A percentile compares a stretch with the other conserved stretches of the same genome.
Conservation (phyloP, 148 eudicot species). For the Rhododendron kiyosumense region DNA sequence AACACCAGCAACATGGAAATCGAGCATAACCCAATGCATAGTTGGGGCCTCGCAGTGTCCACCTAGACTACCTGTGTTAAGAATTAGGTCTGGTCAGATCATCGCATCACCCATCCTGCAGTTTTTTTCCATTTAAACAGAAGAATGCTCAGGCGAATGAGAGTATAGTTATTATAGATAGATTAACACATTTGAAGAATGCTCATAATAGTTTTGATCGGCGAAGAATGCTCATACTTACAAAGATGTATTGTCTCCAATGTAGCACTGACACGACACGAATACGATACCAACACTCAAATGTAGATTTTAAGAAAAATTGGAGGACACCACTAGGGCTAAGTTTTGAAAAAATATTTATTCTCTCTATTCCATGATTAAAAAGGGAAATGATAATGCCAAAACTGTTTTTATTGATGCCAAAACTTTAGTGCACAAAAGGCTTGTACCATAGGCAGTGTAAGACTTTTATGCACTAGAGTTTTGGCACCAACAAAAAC, state of each 20-base stretch:
- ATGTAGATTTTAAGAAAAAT: no score
- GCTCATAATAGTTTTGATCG: background rate
- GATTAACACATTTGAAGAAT: background rate
- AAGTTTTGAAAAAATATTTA: no score
- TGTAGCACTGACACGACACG: background rate
- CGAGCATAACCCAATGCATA: background rate
- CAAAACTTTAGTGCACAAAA: no score
- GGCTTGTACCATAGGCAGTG: no score
- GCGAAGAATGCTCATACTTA: background rate
- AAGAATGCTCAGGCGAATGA: background rate
- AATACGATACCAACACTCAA: background rate
- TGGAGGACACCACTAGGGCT: no score
- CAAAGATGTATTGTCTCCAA: background rate
- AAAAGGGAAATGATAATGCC: no score
- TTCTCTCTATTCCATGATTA: no score
- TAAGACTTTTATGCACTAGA: no score
- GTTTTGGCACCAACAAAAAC: no score
- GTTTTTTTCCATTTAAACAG: background rate
- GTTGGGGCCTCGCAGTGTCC: background rate
- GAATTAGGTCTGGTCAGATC: background rate
- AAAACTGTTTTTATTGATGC: no score
- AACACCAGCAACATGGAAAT: background rate
- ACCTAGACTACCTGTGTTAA: background rate
- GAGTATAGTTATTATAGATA: background rate
- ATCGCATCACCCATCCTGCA: background rate